Conservation (phyloP, 352 stramenopile genomes). For the Phytophthora aleatoria region DNA sequence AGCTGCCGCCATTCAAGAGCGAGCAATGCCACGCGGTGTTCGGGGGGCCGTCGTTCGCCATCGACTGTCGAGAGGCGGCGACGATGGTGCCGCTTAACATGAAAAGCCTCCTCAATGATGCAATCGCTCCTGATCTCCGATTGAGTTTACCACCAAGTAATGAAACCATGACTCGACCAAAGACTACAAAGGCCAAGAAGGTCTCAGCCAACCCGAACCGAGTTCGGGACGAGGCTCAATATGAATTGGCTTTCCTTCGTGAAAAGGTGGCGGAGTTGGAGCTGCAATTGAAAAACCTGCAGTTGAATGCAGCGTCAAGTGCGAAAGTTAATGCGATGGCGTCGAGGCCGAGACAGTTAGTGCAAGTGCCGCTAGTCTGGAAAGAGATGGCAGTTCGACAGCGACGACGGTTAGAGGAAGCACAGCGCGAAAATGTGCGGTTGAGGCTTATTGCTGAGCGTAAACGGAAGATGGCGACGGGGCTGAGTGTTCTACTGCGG, state of each 20-base stretch:
- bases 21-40: slow-evolving; percentile 1
- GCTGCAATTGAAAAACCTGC: slow-evolving; percentile 49
- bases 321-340: slow-evolving; percentile 1
- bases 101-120: slow-evolving; percentile 5
- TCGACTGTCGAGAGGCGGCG: slow-evolving; percentile 14
- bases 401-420: slow-evolving; percentile 15
- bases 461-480: slow-evolving; percentile 33
- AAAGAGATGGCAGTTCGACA: slow-evolving; percentile 29
- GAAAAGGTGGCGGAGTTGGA: slow-evolving; percentile 62
- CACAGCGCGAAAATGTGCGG: slow-evolving; percentile 37
- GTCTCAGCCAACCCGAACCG: slow-evolving; percentile 31
- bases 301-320: slow-evolving; percentile 8
- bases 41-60: slow-evolving; percentile 19
- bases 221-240: slow-evolving; percentile 46
- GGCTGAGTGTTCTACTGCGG: slow-evolving; percentile 23
- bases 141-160: slow-evolving; percentile 10
- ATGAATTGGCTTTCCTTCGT: slow-evolving; percentile 70
- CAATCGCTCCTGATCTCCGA: background rate
- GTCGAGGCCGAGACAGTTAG: background rate
- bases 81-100: slow-evolving; percentile 28
- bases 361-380: slow-evolving; percentile 21
- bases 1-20: slow-evolving; percentile 3
- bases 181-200: slow-evolving; percentile 20
- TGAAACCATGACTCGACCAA: slow-evolving; percentile 9
- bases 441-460: slow-evolving; percentile 33